A percentile compares a stretch with the other conserved stretches of the same genome.
Evolutionary conservation across 2,329 filamentous ascomycete species (phyloP).

Genomic region (Calonectria naviculata): DNA sequence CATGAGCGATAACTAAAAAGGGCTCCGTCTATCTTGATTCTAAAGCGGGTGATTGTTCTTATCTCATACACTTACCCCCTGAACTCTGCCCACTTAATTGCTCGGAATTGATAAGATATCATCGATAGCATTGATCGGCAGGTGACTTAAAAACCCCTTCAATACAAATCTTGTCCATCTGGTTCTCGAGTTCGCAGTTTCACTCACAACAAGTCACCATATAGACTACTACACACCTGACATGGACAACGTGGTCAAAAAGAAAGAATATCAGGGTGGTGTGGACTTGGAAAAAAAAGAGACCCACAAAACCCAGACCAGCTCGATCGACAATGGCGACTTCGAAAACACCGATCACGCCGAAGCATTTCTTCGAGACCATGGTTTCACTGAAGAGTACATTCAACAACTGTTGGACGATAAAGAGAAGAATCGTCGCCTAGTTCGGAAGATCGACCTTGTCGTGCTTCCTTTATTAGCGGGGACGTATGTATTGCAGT

Average conservation of each 20-base stretch:
- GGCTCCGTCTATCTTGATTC: not conserved
- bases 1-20: not conserved
- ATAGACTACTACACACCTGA: no score
- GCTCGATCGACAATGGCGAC: constrained; percentile 29
- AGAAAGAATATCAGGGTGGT: not conserved
- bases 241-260: not conserved
- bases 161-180: no score
- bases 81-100: not conserved
- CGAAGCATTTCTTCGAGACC: constrained; percentile 32
- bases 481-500: constrained; percentile 61
- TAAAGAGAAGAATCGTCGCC: constrained; percentile 24
- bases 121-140: not conserved
- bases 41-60: not conserved
- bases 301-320: constrained; percentile 21
- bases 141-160: not conserved
- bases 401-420: constrained; percentile 28
- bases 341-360: constrained; percentile 28
- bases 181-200: no score
- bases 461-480: constrained; percentile 61
- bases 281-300: constrained; percentile 23
- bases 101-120: not conserved
- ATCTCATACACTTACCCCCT: not conserved
- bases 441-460: constrained; percentile 56
- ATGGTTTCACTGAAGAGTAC: constrained; percentile 36
- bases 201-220: not conserved